These are phyloP conservation scores for Cutaneotrichosporon spelunceum DNA, from an alignment of 1,284 basidiomycete species.

Conservation along the genomic window DNA sequence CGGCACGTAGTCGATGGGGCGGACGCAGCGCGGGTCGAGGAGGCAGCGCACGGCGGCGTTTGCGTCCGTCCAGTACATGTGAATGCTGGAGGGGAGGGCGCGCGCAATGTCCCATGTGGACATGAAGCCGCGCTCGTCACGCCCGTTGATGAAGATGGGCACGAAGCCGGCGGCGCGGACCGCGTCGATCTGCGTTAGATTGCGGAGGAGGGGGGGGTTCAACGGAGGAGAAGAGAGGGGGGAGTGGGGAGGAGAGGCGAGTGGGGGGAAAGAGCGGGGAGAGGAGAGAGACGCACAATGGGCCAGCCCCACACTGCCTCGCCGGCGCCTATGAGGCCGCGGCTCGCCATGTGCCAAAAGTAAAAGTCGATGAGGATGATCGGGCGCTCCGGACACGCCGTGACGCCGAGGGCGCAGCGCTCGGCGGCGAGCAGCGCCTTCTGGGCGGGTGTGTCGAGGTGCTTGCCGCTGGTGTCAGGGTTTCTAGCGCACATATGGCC, in stretches of 20 bases:
- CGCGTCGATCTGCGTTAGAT: not conserved
- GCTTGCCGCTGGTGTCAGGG: constrained; percentile 4
- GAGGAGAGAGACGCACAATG: not conserved
- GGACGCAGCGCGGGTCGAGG: constrained; percentile 44
- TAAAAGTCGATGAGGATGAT: constrained; percentile 39
- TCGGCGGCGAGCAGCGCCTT: constrained; percentile 26
- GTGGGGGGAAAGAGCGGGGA: too few relatives aligned
- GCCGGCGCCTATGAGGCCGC: not conserved
- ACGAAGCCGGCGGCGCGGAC: not conserved
- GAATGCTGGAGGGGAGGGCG: not conserved
- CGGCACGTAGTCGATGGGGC: constrained; percentile 38
- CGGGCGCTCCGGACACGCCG: constrained; percentile 33
- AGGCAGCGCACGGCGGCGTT: constrained; percentile 36
- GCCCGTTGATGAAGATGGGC: not conserved
- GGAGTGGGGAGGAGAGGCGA: too few relatives aligned
- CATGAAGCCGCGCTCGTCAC: not conserved
- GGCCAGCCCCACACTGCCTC: constrained; percentile 2
- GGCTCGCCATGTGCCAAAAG: constrained; percentile 17
- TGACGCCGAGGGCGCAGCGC: constrained; percentile 32
- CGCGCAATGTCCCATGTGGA: not conserved
- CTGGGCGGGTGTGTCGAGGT: not conserved
- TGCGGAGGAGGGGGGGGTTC: too few relatives aligned
- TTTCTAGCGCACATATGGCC: too few relatives aligned
- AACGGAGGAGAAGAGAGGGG: too few relatives aligned
- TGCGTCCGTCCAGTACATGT: constrained; percentile 22